Base-by-base conservation (phyloP, 2,329 filamentous ascomycete species). In the Monosporascus cannonballus region DNA sequence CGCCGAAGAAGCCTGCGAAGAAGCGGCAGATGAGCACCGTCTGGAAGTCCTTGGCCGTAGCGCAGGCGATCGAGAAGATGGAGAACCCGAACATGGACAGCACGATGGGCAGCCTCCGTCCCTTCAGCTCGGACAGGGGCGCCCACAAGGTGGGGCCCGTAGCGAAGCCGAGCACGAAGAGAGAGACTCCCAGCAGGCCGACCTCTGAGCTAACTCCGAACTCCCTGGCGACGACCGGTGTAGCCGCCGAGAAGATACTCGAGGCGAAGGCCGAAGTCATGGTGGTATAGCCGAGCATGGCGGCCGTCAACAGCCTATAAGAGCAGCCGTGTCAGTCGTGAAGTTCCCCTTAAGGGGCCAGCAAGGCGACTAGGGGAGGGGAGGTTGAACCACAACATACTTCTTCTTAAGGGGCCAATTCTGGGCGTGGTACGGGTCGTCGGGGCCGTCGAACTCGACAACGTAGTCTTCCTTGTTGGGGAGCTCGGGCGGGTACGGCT, bases 381-480 rank as follows among this genome's bases (percentile, higher is more conserved):
- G n/a, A 20, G n/a, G n/a, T 3, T n/a, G 4, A n/a, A 20, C 14
- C n/a, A 69, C 15, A 3, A 76, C 78, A 64, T 69, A 83, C 83
- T 96, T 96, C 75, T 89, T 92, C 65, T 74, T 81, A 51, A 88
- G 64, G 0, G 87, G 79, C 91, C 91, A 96, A 67, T 96, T 96
- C 72, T 93, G 88, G 1, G 90, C 87, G 69, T 96, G 90, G 55
- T 92, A 65, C 2, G 90, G 90, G 63, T 96, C 91, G 58, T 91
- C 79, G 1, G 84, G 86, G 0, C 90, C 91, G 60, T 92, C 86
- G 64, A 96, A 96, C 69, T 90, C 88, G 44, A 92, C 88, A 0
- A 91, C 87, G 64, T 92, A 93, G 58, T 89, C 83, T 61, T 92
- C 88, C 60, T 79, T 77, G 15, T 84, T 81, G 2, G 87, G 87